phyloP scores from a whole-genome alignment of 148 eudicot genomes.

The Heliosperma pusillum region DNA sequence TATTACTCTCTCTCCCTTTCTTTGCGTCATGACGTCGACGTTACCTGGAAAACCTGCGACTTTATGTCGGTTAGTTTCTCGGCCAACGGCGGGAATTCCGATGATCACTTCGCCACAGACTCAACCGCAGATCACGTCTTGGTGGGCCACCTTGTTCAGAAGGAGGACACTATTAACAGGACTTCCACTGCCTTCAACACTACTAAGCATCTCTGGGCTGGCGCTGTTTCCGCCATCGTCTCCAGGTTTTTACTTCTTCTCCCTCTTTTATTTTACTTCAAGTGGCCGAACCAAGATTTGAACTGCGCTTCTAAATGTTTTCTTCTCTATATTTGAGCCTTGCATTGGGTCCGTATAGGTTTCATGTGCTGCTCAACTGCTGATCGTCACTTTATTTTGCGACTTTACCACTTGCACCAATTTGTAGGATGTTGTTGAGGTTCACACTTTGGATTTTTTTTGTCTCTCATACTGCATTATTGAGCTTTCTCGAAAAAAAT shows the following conservation, averaged over 20 bases:
- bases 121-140: constrained; percentile 23
- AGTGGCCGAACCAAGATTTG: too few relatives aligned
- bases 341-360: too few relatives aligned
- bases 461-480: too few relatives aligned
- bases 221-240: constrained; percentile 94
- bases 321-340: too few relatives aligned
- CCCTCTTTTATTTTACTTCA: neutral
- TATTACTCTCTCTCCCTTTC: constrained; percentile 12
- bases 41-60: constrained; percentile 26
- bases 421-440: constrained; percentile 13
- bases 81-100: constrained; percentile 24
- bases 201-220: constrained; percentile 90
- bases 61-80: constrained; percentile 69
- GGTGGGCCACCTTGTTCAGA: constrained; percentile 40
- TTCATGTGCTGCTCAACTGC: too few relatives aligned
- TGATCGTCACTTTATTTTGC: too few relatives aligned
- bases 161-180: constrained; percentile 27
- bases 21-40: constrained; percentile 10
- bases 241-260: constrained; percentile 50
- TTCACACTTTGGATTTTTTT: too few relatives aligned
- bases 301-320: too few relatives aligned
- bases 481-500: neutral
- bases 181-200: constrained; percentile 67
- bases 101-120: constrained; percentile 34
- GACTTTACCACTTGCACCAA: neutral